These are phyloP conservation scores for Staphylotrichum longicolle DNA, from an alignment of 495 filamentous ascomycete genomes.

Conservation along the genomic window DNA sequence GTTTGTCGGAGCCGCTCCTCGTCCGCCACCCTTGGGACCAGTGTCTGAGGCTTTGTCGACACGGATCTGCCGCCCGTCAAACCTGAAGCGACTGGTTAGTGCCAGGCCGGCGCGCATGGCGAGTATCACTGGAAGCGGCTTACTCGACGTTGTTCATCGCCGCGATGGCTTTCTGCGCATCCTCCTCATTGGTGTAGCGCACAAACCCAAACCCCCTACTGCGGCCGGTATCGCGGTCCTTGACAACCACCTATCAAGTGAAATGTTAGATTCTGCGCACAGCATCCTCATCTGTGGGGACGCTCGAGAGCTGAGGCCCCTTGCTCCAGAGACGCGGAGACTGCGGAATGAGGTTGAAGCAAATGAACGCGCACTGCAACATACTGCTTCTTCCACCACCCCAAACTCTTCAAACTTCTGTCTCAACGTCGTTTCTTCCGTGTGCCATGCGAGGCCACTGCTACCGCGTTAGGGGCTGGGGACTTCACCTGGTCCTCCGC, in stretches of 20 bases:
- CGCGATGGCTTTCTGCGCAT: conserved; percentile 76
- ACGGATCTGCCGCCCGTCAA: conserved; percentile 92
- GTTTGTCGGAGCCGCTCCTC: conserved; percentile 40
- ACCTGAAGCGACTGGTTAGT: conserved; percentile 53
- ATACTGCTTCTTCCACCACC: conserved; percentile 85
- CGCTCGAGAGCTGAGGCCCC: not conserved
- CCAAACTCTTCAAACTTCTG: conserved; percentile 89
- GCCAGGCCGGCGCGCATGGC: not conserved
- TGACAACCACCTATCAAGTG: conserved; percentile 78
- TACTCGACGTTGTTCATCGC: conserved; percentile 95
- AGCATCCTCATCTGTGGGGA: not conserved
- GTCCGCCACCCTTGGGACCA: conserved; percentile 55
- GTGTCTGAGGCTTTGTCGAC: conserved; percentile 94
- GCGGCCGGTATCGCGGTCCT: conserved; percentile 92
- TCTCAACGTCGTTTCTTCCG: conserved; percentile 77
- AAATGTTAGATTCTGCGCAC: conserved; percentile 24
- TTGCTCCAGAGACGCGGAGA: not conserved
- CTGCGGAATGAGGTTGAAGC: conserved; percentile 6
- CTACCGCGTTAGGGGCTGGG: not conserved
- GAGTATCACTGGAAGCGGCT: conserved; percentile 26
- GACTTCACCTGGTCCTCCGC: not conserved
- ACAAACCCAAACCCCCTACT: conserved; percentile 98
- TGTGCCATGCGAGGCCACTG: conserved; percentile 98
- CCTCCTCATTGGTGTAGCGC: conserved; percentile 74
- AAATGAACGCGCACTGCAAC: conserved; percentile 40